Base-by-base conservation (phyloP, 345 rosid genomes). In the Hibiscus mutabilis region DNA sequence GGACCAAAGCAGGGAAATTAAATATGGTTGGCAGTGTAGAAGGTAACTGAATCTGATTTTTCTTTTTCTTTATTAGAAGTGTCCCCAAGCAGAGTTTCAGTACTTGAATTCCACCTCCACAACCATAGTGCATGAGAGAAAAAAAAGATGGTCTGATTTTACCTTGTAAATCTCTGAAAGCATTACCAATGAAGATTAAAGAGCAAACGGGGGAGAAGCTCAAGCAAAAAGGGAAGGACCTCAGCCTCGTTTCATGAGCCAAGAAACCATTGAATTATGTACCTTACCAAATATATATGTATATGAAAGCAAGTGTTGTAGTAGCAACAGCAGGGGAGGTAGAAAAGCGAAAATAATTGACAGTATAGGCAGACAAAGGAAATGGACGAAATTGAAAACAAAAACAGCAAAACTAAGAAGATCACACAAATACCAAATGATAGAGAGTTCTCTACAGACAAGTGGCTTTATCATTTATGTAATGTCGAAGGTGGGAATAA, bases 211-310 rank as follows among this genome's bases (percentile, higher is more conserved):
- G 65, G 60, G 62, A 74, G 79, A 79, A 77, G 71, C 80, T 64
- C 72, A 61, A 69, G 66, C 65, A 79, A 79, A 79, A 75, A 46
- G 76, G 82, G 76, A 14, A 71, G 75, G 78, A 73, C 82, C 76
- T 74, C 51, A 62, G 72, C 82, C 84, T 82, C 84, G 83, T 75
- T 75, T 42, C 56, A 52, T 47, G 83, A 75, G 86, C 84, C 77
- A 78, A 77, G 16, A 42, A 73, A 37, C 67, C 66, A 55, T 60
- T 11, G 16, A 1, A 21, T 1, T 8, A 37, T 37, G 42, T 37
- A 37, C 42, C 27, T 55, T 55, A 21, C 29, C 60, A 55, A 10
- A 55, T 55, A 55, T 19, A 55, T 9, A 53, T 53, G 24, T 18
- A 53, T 19, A 21, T 31, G 63, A 29, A 37, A 55, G 9, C 24